These are phyloP conservation scores for Barnettozyma salicaria DNA, from an alignment of 805 yeast genomes.

Conservation along the genomic window DNA sequence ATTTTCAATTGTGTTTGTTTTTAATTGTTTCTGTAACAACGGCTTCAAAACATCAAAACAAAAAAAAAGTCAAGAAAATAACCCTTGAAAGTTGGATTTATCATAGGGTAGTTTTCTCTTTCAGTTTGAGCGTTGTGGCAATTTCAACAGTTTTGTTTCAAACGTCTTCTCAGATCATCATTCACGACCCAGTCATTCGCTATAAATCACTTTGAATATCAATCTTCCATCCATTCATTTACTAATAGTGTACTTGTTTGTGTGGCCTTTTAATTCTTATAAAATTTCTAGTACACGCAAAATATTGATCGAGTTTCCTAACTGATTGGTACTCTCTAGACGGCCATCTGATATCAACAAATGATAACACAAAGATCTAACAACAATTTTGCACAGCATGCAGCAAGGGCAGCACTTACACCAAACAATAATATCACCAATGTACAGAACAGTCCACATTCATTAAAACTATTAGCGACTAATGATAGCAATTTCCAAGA, in stretches of 20 bases:
- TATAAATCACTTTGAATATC: too few species aligned
- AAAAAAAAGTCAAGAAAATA: not conserved
- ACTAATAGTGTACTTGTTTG: too few species aligned
- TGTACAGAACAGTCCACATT: conserved; percentile 33
- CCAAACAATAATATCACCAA: conserved; percentile 19
- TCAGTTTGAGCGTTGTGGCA: not conserved
- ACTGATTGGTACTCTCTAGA: too few species aligned
- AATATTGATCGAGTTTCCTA: too few species aligned
- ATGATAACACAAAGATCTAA: conserved; percentile 6
- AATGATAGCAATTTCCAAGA: conserved; percentile 2
- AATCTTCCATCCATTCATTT: too few species aligned
- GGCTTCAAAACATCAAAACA: not conserved
- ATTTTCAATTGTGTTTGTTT: not conserved
- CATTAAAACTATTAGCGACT: conserved; percentile 1
- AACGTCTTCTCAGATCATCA: too few species aligned
- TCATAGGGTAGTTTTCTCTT: too few species aligned
- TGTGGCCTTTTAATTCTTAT: too few species aligned
- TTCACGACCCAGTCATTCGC: too few species aligned
- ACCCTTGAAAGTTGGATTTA: not conserved
- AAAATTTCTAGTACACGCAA: too few species aligned
- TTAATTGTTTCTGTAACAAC: not conserved
- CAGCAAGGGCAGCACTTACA: conserved; percentile 22
- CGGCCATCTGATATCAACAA: not conserved
- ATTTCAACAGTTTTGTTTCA: too few species aligned
- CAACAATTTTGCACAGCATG: conserved; percentile 22